Percentiles rank a stretch among this genome's conserved stretches.
Conservation (phyloP, 2,329 filamentous ascomycete species). For the Didymella exigua region DNA sequence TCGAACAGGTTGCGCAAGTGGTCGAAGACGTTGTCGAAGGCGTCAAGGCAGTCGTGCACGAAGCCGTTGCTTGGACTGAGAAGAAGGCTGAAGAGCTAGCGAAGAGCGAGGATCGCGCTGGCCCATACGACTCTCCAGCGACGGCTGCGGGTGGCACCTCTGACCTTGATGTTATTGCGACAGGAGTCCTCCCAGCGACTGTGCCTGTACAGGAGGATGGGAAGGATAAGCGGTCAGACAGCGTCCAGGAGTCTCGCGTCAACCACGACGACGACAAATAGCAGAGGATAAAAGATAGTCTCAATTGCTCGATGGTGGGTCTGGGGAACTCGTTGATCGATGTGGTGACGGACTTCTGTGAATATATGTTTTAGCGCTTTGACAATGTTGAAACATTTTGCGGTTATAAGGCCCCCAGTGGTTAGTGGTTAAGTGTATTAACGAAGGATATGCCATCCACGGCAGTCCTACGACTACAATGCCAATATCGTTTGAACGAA, state of each 20-base stretch:
- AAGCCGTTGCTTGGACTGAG: conserved; percentile 35
- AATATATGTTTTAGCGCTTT: no score
- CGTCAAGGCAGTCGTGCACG: conserved; percentile 28
- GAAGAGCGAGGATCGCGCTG: conserved; percentile 29
- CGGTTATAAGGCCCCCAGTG: not conserved
- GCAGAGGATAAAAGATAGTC: not conserved
- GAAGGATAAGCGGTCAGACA: conserved; percentile 3
- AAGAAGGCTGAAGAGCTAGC: conserved; percentile 33
- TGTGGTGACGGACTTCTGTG: not conserved
- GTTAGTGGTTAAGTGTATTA: no score
- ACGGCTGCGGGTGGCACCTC: conserved; percentile 36
- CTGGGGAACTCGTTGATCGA: not conserved
- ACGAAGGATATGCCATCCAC: no score
- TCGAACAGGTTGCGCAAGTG: conserved; percentile 22
- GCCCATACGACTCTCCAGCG: conserved; percentile 40
- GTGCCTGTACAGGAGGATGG: conserved; percentile 22
- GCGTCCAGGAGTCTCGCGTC: not conserved
- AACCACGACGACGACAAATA: not conserved
- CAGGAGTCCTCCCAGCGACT: conserved; percentile 35
- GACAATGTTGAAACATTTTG: no score
- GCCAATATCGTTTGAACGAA: not conserved
- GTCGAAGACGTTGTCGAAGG: conserved; percentile 23
- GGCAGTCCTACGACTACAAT: not conserved
- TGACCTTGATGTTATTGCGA: conserved; percentile 43
- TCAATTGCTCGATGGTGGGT: not conserved